phyloP scores from a whole-genome alignment of 169 alveolate genomes.

The Besnoitia besnoiti region DNA sequence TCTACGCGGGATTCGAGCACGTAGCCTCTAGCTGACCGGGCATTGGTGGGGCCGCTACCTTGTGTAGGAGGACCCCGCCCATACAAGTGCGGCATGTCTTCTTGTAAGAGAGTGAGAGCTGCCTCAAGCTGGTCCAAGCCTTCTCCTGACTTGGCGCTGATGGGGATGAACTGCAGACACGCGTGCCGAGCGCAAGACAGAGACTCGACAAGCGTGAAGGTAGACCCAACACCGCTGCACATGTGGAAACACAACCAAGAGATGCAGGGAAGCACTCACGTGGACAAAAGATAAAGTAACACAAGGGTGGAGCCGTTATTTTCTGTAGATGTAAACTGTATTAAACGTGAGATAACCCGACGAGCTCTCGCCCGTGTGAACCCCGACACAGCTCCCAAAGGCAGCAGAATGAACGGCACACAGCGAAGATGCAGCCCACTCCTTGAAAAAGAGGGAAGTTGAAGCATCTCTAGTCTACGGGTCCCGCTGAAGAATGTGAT shows the following conservation, averaged over 20 bases:
- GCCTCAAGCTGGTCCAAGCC: constrained; percentile 78
- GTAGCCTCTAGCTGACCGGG: constrained; percentile 72
- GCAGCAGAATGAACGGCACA: too few relatives aligned
- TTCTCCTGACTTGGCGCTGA: constrained; percentile 78
- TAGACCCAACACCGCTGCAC: neutral
- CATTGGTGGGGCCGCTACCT: constrained; percentile 13
- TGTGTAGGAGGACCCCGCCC: constrained; percentile 26
- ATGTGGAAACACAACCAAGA: neutral
- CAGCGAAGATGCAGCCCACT: too few relatives aligned
- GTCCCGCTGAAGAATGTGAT: neutral
- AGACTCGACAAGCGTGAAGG: neutral
- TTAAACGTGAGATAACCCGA: too few relatives aligned
- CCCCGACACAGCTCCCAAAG: too few relatives aligned
- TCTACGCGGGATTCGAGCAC: constrained; percentile 81
- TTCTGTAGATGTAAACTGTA: too few relatives aligned
- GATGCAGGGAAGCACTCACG: too few relatives aligned
- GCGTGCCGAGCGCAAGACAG: neutral
- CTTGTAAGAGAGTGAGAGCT: constrained; percentile 74
- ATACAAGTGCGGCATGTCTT: constrained; percentile 70
- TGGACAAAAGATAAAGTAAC: too few relatives aligned
- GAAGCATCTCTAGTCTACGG: too few relatives aligned
- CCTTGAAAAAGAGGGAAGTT: too few relatives aligned
- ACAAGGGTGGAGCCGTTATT: too few relatives aligned
- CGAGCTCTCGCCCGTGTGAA: too few relatives aligned
- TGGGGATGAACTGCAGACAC: constrained; percentile 73